Base-by-base conservation (phyloP, 495 filamentous ascomycete genomes). In the Articulospora tetracladia region DNA sequence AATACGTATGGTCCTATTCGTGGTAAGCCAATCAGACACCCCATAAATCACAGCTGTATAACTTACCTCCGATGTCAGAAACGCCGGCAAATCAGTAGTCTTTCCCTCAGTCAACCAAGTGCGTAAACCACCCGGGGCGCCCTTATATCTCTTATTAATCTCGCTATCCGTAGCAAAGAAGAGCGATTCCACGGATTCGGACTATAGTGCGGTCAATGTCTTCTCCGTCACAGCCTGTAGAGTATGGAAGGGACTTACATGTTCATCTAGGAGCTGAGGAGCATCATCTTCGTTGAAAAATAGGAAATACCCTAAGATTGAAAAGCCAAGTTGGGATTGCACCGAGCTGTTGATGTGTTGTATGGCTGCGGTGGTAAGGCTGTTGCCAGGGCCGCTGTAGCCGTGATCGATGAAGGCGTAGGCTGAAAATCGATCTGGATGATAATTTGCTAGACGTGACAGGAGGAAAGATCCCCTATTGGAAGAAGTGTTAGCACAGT, bases 201-300 rank as follows among this genome's bases (percentile, higher is more conserved):
- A 61, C 59, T 61, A 39, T 41, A 61, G 51, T 61, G 51, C 55
- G 59, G 41, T 61, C 52, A 61, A 55, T 55, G 51, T 48, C 50
- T 61, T 51, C 51, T 41, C 47, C 55, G 52, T 61, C 52, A 61
- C 24, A 61, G 55, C 55, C 30, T 61, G 41, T 41, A 61, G 51
- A 61, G 59, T 56, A 48, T 61, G 59, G 59, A 61, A 61, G 44
- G 55, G 57, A 57, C 53, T 58, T 53, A 39, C 63, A 59, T 66
- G 57, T 44, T 57, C 53, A 50, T 58, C 54, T 49, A 66, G 47
- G 47, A 66, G 49, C 57, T 60, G 53, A 11, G 56, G 27, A 56
- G 64, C 56, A 57, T 67, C 61, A n/a, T 60, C 60, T 51, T 59
- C 57, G 24, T 60, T 41, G 53, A 65, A 65, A 49, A 65, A 67